phyloP scores from a whole-genome alignment of 1,284 basidiomycete genomes.

The Cutaneotrichosporon cavernicola region DNA sequence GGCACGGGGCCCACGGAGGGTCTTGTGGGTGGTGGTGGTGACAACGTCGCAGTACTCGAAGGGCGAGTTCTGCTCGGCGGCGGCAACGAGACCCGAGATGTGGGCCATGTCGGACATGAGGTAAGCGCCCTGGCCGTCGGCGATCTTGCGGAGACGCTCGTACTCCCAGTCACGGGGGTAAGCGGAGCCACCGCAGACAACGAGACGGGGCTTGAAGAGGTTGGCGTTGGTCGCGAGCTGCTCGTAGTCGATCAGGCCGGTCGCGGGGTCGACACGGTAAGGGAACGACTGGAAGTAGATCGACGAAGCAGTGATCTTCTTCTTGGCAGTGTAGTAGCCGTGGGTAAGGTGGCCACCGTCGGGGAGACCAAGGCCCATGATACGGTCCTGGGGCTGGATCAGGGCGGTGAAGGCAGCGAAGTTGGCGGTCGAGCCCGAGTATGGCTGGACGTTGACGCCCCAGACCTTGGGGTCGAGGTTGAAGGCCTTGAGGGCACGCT shows the following conservation, averaged over 20 bases:
- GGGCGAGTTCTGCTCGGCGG: constrained; percentile 85
- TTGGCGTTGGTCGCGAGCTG: constrained; percentile 81
- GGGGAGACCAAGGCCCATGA: constrained; percentile 98
- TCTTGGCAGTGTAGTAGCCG: constrained; percentile 98
- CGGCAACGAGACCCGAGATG: constrained; percentile 93
- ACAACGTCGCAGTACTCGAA: constrained; percentile 98
- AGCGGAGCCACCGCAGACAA: constrained; percentile 98
- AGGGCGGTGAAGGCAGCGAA: constrained; percentile 97
- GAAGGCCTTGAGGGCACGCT: constrained; percentile 95
- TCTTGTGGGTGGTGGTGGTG: constrained; percentile 98
- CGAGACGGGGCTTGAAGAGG: constrained; percentile 91
- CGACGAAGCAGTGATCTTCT: constrained; percentile 99
- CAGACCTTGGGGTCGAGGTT: constrained; percentile 85
- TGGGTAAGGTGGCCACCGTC: constrained; percentile 98
- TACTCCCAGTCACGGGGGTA: constrained; percentile 99
- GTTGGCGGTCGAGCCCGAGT: constrained; percentile 93
- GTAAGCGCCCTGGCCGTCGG: constrained; percentile 86
- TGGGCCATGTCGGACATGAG: constrained; percentile 97
- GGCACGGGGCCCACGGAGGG: constrained; percentile 95
- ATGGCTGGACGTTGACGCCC: constrained; percentile 99
- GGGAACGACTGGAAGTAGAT: constrained; percentile 99
- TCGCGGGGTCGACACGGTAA: constrained; percentile 80
- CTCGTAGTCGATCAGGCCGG: constrained; percentile 89
- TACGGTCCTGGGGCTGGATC: constrained; percentile 94
- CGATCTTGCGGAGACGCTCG: constrained; percentile 72